phyloP scores from a whole-genome alignment of 2,329 filamentous ascomycete species.

The Bipolaris zeicola region DNA sequence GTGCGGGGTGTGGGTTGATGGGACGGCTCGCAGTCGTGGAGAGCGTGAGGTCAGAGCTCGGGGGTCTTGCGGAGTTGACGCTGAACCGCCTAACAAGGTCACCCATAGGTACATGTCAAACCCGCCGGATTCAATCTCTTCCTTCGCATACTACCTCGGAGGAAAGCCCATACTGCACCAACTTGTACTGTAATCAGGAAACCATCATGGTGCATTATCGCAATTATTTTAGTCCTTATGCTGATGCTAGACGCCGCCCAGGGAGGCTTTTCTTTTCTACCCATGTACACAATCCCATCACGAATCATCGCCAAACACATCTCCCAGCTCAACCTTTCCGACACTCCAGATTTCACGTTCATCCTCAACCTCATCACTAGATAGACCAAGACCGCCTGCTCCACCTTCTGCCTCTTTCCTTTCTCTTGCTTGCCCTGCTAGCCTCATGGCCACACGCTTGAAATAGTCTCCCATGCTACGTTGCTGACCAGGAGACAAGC shows the following conservation, averaged over 20 bases:
- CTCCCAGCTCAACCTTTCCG: constrained; percentile 82
- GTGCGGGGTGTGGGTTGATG: constrained; percentile 32
- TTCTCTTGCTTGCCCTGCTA: constrained; percentile 87
- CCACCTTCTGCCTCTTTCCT: constrained; percentile 90
- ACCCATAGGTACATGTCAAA: not conserved
- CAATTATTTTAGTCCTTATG: constrained; percentile 1
- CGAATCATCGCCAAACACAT: constrained; percentile 48
- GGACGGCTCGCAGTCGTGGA: constrained; percentile 17
- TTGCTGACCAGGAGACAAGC: constrained; percentile 74
- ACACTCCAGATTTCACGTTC: constrained; percentile 96
- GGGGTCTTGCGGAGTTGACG: constrained; percentile 28
- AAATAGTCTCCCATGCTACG: constrained; percentile 97
- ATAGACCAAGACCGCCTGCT: constrained; percentile 80
- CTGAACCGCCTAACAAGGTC: constrained; percentile 4
- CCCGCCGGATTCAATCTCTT: no score
- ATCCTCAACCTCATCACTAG: constrained; percentile 91
- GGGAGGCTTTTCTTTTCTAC: constrained; percentile 5
- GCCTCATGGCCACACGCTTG: constrained; percentile 83
- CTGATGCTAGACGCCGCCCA: constrained; percentile 4
- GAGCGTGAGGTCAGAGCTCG: constrained; percentile 34
- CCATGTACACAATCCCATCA: not conserved
- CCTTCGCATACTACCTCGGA: not conserved
- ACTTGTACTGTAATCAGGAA: constrained; percentile 14
- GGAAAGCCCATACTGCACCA: not conserved
- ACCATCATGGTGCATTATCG: not conserved